Evolutionary conservation across 345 rosid species (phyloP).

Genomic region (Rhodamnia rubescens): DNA sequence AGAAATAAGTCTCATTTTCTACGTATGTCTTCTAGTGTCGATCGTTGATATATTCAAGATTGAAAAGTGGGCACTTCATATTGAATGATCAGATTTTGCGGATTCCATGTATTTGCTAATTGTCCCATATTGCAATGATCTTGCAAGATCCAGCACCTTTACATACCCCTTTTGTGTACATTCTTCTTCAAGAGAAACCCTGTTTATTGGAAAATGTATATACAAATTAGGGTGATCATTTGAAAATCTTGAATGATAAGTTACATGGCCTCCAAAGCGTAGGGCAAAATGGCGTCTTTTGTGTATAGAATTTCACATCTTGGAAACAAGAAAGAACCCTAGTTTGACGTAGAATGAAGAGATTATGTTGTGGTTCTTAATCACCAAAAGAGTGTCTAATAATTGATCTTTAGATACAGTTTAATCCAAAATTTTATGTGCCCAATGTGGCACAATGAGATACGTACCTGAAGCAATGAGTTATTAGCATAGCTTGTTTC

Average conservation of each 20-base stretch:
- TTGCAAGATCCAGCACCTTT: neutral
- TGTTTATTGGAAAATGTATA: neutral
- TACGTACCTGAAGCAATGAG: conserved; percentile 25
- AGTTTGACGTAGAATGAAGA: no score
- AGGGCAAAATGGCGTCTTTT: neutral
- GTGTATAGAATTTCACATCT: neutral
- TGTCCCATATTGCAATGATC: neutral
- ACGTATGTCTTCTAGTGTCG: no score
- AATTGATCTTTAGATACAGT: no score
- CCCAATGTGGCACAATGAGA: neutral
- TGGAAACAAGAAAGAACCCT: neutral
- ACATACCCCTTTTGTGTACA: neutral
- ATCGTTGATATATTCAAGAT: neutral
- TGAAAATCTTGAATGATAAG: neutral
- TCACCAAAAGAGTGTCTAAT: no score
- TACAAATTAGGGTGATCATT: neutral
- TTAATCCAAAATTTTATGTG: no score
- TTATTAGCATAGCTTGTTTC: conserved; percentile 30
- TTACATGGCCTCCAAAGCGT: neutral
- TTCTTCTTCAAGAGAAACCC: neutral
- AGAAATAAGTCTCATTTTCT: no score
- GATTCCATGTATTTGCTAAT: neutral
- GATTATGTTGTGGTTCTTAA: no score
- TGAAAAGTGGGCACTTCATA: neutral
- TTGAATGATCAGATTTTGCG: neutral